These are phyloP conservation scores for Bipolaris sorokiniana DNA, from an alignment of 2,329 filamentous ascomycete genomes.

Conservation along the genomic window DNA sequence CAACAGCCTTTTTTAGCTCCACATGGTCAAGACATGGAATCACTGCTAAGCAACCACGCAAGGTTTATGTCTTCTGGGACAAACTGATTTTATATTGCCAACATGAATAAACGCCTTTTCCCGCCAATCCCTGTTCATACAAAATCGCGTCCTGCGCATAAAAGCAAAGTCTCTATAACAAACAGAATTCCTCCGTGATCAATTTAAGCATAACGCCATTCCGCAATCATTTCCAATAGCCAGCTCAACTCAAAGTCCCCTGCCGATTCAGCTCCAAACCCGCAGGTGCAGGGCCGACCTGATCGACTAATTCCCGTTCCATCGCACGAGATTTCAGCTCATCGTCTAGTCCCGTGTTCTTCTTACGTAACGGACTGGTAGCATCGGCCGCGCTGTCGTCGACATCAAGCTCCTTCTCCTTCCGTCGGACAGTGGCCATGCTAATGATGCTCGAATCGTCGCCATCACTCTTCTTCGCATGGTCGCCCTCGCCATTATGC, in stretches of 20 bases:
- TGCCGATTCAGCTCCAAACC: conserved; percentile 36
- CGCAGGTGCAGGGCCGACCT: conserved; percentile 40
- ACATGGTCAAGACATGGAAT: too few species aligned
- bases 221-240: background rate
- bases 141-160: too few species aligned
- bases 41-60: too few species aligned
- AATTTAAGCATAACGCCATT: background rate
- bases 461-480: conserved; percentile 29
- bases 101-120: too few species aligned
- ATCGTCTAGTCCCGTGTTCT: conserved; percentile 36
- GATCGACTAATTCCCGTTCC: conserved; percentile 24
- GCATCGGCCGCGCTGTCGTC: conserved; percentile 51
- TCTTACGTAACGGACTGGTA: conserved; percentile 44
- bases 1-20: background rate
- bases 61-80: too few species aligned
- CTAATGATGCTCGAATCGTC: conserved; percentile 37
- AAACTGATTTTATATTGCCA: too few species aligned
- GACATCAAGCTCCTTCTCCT: conserved; percentile 48
- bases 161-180: too few species aligned
- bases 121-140: too few species aligned
- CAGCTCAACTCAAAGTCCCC: conserved; percentile 29
- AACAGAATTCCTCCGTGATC: background rate
- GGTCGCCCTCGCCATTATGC: conserved; percentile 47
- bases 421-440: conserved; percentile 27
- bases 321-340: conserved; percentile 27